Evolutionary conservation across 2,329 filamentous ascomycete genomes (phyloP).

Genomic region (Apiospora hydei): DNA sequence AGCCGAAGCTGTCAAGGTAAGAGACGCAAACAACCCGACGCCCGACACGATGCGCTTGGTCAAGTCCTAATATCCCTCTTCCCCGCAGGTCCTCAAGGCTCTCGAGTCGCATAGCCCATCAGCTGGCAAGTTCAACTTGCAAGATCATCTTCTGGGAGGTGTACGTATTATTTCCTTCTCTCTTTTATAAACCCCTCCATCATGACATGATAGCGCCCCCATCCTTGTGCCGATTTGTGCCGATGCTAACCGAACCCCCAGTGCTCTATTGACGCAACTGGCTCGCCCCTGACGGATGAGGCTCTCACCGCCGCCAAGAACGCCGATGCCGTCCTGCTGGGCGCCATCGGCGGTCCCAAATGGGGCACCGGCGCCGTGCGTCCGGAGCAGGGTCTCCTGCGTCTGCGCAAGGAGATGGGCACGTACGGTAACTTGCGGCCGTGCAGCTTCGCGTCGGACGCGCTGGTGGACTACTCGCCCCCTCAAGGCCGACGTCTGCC

Average conservation of each 20-base stretch:
- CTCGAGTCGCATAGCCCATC: constrained; percentile 76
- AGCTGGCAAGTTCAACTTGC: constrained; percentile 82
- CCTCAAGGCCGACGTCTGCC: constrained; percentile 84
- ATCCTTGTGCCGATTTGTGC: constrained; percentile 9
- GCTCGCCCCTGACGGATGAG: constrained; percentile 80
- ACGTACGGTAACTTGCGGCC: constrained; percentile 96
- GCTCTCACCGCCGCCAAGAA: constrained; percentile 83
- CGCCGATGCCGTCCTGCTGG: constrained; percentile 89
- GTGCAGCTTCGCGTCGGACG: constrained; percentile 92
- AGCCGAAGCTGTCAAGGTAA: constrained; percentile 84
- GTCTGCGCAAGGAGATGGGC: constrained; percentile 89
- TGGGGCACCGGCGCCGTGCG: constrained; percentile 90
- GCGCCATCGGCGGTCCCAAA: constrained; percentile 94
- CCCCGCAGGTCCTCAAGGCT: constrained; percentile 73
- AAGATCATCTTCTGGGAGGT: constrained; percentile 89
- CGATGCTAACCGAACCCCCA: constrained; percentile 44
- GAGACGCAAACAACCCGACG: neutral
- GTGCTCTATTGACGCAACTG: constrained; percentile 87
- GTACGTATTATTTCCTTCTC: constrained; percentile 44
- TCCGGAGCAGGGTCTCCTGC: constrained; percentile 90
- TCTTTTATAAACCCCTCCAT: constrained; percentile 9
- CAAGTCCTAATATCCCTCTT: neutral
- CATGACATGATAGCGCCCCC: constrained; percentile 28
- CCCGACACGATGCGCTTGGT: neutral
- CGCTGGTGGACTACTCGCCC: constrained; percentile 86